Evolutionary conservation across 306 rosid genomes (phyloP), one percentile per base, ranked within the genome.

Genomic region (Aeschynomene evenia): DNA sequence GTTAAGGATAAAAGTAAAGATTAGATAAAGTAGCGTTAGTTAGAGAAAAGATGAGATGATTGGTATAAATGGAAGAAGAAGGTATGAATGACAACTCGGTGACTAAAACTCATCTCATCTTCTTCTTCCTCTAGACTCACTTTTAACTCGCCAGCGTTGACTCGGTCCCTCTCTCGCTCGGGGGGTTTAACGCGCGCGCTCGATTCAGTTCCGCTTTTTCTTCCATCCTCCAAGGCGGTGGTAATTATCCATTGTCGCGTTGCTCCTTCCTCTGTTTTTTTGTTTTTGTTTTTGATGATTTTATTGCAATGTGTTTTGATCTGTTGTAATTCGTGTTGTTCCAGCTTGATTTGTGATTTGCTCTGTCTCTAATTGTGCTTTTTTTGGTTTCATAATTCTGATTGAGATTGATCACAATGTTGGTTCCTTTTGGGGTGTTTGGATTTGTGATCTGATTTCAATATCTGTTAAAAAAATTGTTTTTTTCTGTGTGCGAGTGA

Each of bases 141-240:
- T 28, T 28, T 3, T 6, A 28, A 69, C 77, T 80, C 79, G 56
- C 69, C 66, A n/a, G 39, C 46, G 68, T 55, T 80, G 82, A 81
- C 83, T 78, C 84, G 36, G 77, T 70, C 70, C 29, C 15, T 37
- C 43, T 5, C 11, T 37, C 9, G 37, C 5, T 40, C 14, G 13
- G 16, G 68, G 74, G 76, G 53, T 64, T 71, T 64, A 6, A 43
- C 18, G 31, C 6, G 31, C 31, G 31, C 31, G 31, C 36, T 37
- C 53, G 57, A 10, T 69, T 87, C 72, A 2, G 33, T 73, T 58
- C 58, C 58, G 18, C 7, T 63, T 26, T 59, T 75, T 50, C 57
- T 4, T 10, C 3, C 13, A 4, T 12, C 15, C 14, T 39, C 45
- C n/a, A n/a, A n/a, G 5, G 13, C 6, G 21, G 9, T 26, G 80